Conservation (phyloP, 345 rosid species). For the Euclidium syriacum region DNA sequence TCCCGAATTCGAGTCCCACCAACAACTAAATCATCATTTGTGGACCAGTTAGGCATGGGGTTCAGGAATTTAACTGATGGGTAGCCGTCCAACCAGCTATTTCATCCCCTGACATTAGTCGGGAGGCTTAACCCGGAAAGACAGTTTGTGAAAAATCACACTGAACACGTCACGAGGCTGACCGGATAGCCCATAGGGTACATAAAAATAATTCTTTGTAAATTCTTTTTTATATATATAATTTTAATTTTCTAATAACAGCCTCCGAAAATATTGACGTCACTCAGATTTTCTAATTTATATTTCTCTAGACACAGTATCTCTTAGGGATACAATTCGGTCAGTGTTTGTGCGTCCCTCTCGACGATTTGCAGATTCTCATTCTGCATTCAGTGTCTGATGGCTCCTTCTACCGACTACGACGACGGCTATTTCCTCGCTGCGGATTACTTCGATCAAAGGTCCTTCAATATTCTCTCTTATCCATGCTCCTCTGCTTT, state of each 20-base stretch:
- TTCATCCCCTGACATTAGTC: too few relatives aligned
- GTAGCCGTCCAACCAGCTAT: too few relatives aligned
- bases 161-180: too few relatives aligned
- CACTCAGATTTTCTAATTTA: background rate
- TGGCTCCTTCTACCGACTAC: conserved; percentile 15
- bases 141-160: too few relatives aligned
- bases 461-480: background rate
- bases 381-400: conserved; percentile 3
- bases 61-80: too few relatives aligned
- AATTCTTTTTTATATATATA: too few relatives aligned
- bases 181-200: too few relatives aligned
- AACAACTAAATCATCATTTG: too few relatives aligned
- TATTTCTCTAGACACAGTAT: conserved; percentile 6
- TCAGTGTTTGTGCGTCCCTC: background rate
- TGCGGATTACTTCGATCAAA: conserved; percentile 29
- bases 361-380: background rate
- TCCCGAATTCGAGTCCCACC: too few relatives aligned
- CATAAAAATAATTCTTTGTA: too few relatives aligned
- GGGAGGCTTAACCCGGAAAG: too few relatives aligned
- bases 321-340: background rate
- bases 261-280: conserved; percentile 10
- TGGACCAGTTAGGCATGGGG: too few relatives aligned
- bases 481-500: background rate
- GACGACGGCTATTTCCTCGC: conserved; percentile 25
- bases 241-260: background rate